Conservation (phyloP, 192 early-diverging fungal genomes). For the Oehlia diaphana region DNA sequence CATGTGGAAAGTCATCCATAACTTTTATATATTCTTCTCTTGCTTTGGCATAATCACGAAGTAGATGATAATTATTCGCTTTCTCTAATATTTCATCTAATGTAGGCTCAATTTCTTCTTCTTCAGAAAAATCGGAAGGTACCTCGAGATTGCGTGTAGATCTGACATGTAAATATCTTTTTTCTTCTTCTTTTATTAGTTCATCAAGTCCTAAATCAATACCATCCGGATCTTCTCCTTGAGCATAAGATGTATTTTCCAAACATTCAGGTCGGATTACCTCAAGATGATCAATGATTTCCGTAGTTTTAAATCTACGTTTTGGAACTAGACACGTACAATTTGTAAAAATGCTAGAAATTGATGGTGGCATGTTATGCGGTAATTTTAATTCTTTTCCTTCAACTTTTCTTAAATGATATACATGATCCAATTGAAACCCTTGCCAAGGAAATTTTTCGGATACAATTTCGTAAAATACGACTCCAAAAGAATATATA, state of each 20-base stretch:
- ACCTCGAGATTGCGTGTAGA: neutral
- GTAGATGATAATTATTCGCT: neutral
- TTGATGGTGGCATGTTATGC: neutral
- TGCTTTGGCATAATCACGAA: neutral
- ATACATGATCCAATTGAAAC: conserved; percentile 7
- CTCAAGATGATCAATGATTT: conserved; percentile 27
- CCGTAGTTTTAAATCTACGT: conserved; percentile 2
- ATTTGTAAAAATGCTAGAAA: conserved; percentile 16
- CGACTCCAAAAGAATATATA: conserved; percentile 27
- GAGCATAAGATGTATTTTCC: neutral
- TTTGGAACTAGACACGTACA: neutral
- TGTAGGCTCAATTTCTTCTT: conserved; percentile 7
- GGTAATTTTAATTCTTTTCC: conserved; percentile 1
- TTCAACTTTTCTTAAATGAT: conserved; percentile 7
- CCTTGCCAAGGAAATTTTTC: conserved; percentile 22
- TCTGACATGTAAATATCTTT: neutral
- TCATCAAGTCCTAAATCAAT: neutral
- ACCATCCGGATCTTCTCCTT: neutral
- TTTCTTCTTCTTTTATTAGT: neutral
- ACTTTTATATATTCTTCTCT: neutral
- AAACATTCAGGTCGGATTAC: conserved; percentile 22
- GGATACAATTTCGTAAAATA: conserved; percentile 30
- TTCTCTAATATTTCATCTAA: conserved; percentile 21
- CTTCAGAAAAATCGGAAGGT: conserved; percentile 16
- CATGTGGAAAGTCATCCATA: neutral